phyloP scores from a whole-genome alignment of 1,284 basidiomycete species.

The Cutaneotrichosporon sp. region DNA sequence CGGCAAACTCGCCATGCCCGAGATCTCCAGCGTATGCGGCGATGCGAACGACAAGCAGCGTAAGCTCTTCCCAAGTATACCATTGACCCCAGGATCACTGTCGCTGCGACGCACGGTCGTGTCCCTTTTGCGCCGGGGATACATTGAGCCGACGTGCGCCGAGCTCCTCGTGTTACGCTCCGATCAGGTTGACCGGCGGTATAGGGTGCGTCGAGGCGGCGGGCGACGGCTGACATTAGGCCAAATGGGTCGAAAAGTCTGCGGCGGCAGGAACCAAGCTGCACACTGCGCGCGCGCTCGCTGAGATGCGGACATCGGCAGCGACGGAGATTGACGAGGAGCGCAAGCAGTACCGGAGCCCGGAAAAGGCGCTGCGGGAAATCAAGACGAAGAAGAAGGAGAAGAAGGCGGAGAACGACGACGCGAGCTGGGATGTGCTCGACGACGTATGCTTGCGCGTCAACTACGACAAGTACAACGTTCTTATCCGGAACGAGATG shows the following conservation, averaged over 20 bases:
- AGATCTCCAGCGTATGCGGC: constrained; percentile 25
- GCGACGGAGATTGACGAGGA: constrained; percentile 18
- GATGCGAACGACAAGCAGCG: constrained; percentile 4
- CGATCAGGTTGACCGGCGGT: constrained; percentile 30
- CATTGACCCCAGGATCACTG: not conserved
- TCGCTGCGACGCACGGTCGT: constrained; percentile 5
- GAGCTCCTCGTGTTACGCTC: constrained; percentile 29
- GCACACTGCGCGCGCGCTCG: constrained; percentile 44
- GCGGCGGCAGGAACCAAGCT: constrained; percentile 33
- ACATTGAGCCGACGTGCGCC: constrained; percentile 28
- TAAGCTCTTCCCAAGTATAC: not conserved
- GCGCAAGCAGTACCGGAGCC: constrained; percentile 33
- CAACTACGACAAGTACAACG: constrained; percentile 80
- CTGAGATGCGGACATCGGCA: constrained; percentile 21
- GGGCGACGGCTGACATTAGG: constrained; percentile 13
- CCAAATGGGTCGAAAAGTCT: constrained; percentile 20
- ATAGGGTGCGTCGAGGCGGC: constrained; percentile 18
- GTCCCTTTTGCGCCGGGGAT: constrained; percentile 24
- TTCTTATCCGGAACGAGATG: constrained; percentile 80
- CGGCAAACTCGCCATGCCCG: constrained; percentile 69
- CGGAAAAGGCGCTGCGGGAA: constrained; percentile 24
- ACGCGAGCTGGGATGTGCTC: constrained; percentile 10
- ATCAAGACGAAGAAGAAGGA: constrained; percentile 13
- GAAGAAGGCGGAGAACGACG: constrained; percentile 11
- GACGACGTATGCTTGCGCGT: constrained; percentile 49